Percentiles rank a stretch among this genome's conserved stretches.
Evolutionary conservation across 164 flowering plant species (phyloP).

Genomic region (Nymphaea colorata): DNA sequence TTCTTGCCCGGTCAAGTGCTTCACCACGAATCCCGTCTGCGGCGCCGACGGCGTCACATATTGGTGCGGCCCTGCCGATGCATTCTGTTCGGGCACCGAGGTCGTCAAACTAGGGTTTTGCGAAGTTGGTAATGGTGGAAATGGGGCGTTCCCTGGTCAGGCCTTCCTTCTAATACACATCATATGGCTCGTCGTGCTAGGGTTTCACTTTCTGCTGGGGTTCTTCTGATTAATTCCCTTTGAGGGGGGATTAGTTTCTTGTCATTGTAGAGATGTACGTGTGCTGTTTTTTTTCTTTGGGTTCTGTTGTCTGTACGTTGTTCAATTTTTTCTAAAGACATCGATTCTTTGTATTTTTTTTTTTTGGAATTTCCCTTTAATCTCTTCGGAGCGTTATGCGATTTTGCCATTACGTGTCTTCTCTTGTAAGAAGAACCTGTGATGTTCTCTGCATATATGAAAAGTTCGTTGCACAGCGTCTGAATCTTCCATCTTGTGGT

Average conservation of each 20-base stretch:
- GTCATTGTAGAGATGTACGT: not conserved
- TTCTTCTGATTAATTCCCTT: slow-evolving; percentile 24
- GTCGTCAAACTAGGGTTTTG: slow-evolving; percentile 52
- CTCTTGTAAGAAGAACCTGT: no score
- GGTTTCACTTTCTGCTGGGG: slow-evolving; percentile 38
- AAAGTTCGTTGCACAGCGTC: no score
- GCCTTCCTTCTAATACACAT: slow-evolving; percentile 52
- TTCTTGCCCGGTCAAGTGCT: slow-evolving; percentile 47
- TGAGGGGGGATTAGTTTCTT: no score
- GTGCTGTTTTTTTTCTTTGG: not conserved
- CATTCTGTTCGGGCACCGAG: slow-evolving; percentile 34
- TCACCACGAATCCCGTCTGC: slow-evolving; percentile 58
- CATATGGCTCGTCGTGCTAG: slow-evolving; percentile 51
- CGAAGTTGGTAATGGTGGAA: slow-evolving; percentile 42
- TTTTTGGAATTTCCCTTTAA: not conserved
- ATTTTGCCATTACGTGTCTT: no score
- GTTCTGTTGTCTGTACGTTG: not conserved
- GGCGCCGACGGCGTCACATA: slow-evolving; percentile 60
- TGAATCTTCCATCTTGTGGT: no score
- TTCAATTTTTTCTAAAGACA: not conserved
- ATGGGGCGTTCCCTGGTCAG: slow-evolving; percentile 34
- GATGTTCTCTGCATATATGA: no score
- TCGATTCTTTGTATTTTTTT: not conserved
- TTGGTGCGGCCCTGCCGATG: slow-evolving; percentile 69
- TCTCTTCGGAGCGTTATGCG: not conserved